These are phyloP conservation scores for Dioscorea alata DNA, from an alignment of 106 monocot genomes.

Conservation along the genomic window DNA sequence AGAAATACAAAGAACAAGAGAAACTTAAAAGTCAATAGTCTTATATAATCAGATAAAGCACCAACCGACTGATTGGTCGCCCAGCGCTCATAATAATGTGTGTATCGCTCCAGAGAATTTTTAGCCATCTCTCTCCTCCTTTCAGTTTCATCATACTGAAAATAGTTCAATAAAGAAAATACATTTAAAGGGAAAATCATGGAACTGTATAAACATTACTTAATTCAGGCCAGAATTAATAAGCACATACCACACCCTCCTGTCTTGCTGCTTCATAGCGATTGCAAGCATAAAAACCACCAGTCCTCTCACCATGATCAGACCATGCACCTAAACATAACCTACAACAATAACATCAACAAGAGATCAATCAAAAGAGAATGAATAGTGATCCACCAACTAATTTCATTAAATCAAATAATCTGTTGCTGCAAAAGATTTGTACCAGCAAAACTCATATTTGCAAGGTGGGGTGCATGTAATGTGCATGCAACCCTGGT, in stretches of 20 bases:
- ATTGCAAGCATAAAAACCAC: constrained; percentile 18
- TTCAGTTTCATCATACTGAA: constrained; percentile 83
- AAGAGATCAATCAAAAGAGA: neutral
- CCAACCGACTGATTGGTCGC: constrained; percentile 68
- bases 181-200: neutral
- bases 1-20: neutral
- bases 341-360: constrained; percentile 4
- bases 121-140: constrained; percentile 90
- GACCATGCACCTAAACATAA: constrained; percentile 19
- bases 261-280: constrained; percentile 7
- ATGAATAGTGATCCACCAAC: neutral
- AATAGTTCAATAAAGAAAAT: neutral
- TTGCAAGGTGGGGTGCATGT: constrained; percentile 18
- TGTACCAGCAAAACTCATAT: constrained; percentile 27
- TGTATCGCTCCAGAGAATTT: constrained; percentile 77
- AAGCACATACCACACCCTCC: constrained; percentile 9
- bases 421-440: neutral
- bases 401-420: neutral
- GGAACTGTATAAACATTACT: neutral
- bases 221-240: neutral
- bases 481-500: constrained; percentile 29
- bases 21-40: neutral
- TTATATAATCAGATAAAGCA: neutral
- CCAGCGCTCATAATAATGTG: constrained; percentile 90
- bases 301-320: constrained; percentile 13